Evolutionary conservation across 371 early-diverging fungal genomes (phyloP).

Genomic region (Haplosporangium sp.): DNA sequence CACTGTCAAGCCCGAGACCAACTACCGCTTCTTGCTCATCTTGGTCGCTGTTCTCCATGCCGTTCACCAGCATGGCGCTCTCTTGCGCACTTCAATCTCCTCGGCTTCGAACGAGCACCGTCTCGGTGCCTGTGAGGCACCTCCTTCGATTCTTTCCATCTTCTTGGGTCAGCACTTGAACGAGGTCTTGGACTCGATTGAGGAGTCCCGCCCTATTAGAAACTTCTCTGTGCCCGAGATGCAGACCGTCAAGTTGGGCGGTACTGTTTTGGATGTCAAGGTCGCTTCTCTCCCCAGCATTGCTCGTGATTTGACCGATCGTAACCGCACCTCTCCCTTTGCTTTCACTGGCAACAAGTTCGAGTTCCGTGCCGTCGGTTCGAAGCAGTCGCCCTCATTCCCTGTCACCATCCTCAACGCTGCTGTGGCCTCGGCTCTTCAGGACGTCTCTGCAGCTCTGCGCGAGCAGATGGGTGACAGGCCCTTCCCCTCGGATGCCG

Average conservation of each 20-base stretch:
- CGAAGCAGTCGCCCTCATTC: slow-evolving; percentile 97
- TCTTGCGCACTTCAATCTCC: slow-evolving; percentile 91
- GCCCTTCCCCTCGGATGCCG: slow-evolving; percentile 82
- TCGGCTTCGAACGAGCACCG: slow-evolving; percentile 97
- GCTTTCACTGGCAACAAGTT: slow-evolving; percentile 99
- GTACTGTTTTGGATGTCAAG: slow-evolving; percentile 95
- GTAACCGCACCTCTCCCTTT: slow-evolving; percentile 98
- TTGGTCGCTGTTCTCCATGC: slow-evolving; percentile 91
- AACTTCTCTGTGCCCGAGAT: slow-evolving; percentile 85
- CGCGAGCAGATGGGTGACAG: slow-evolving; percentile 82
- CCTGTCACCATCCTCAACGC: slow-evolving; percentile 93
- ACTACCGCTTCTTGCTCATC: slow-evolving; percentile 96
- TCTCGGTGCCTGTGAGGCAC: slow-evolving; percentile 98
- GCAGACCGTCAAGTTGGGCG: slow-evolving; percentile 92
- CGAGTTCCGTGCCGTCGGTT: slow-evolving; percentile 99
- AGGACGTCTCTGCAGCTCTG: slow-evolving; percentile 78
- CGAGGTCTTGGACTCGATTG: slow-evolving; percentile 92
- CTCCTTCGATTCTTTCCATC: slow-evolving; percentile 95
- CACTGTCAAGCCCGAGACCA: slow-evolving; percentile 91
- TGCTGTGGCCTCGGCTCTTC: slow-evolving; percentile 89
- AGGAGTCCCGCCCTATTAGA: slow-evolving; percentile 87
- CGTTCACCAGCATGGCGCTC: slow-evolving; percentile 89
- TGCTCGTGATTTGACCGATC: slow-evolving; percentile 96
- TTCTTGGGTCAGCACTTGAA: slow-evolving; percentile 96
- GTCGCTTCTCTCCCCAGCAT: slow-evolving; percentile 92